Evolutionary conservation across 2,329 filamentous ascomycete species (phyloP).

Genomic region (Colletotrichum ledebouriae): DNA sequence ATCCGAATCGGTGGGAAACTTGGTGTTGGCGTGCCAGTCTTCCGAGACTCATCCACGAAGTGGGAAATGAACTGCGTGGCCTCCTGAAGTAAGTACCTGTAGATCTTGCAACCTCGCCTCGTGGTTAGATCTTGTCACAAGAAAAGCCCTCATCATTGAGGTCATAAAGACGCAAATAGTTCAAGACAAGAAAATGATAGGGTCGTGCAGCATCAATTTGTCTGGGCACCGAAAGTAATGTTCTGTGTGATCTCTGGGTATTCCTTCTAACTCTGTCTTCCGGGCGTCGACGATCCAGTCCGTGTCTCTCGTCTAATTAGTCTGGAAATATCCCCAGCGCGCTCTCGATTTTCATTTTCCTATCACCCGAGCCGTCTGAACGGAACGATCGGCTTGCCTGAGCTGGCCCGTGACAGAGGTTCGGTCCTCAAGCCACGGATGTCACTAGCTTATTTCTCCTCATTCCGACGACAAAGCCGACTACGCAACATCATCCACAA

Average conservation of each 20-base stretch:
- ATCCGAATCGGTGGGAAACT: neutral
- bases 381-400: neutral
- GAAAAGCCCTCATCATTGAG: neutral
- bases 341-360: neutral
- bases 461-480: slow-evolving; percentile 32
- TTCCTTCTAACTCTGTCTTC: slow-evolving; percentile 1
- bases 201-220: no score
- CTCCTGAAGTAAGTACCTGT: slow-evolving; percentile 4
- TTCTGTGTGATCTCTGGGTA: neutral
- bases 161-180: neutral
- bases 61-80: neutral
- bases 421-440: slow-evolving; percentile 34
- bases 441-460: slow-evolving; percentile 25
- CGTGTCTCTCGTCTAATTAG: neutral
- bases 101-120: slow-evolving; percentile 1
- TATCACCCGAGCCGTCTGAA: slow-evolving; percentile 1
- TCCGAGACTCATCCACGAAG: neutral
- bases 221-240: no score
- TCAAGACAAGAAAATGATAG: neutral
- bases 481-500: neutral
- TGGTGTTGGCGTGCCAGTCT: neutral
- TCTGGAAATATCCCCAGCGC: neutral
- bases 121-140: neutral
- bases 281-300: neutral
- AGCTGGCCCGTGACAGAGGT: slow-evolving; percentile 4